Evolutionary conservation across 176 grass and related monocot species (phyloP), one percentile per base, ranked within the genome.

Genomic region (Avena atlantica): DNA sequence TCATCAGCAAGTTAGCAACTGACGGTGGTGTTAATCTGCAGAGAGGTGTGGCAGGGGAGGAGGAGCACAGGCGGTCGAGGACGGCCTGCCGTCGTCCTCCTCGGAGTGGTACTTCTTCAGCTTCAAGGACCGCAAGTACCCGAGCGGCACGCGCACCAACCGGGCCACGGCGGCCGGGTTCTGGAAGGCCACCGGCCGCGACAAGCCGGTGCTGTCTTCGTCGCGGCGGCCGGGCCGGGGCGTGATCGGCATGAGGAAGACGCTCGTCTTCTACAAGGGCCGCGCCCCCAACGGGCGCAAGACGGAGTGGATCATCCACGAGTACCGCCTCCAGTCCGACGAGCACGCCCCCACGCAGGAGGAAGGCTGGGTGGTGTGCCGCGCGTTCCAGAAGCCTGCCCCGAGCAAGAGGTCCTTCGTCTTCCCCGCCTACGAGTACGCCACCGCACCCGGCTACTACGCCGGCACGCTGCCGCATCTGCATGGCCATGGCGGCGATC

Each of bases 291-390:
- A 95, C 24, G 95, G 71, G 70, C 11, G 83, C 19, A 50, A 14
- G 21, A 74, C 71, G 0, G 71, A 74, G 12, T 74, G 72, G 72
- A 75, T 75, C 23, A 75, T 75, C 23, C 72, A 75, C 23, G 72
- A 75, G 47, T 75, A 52, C 13, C 72, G 72, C 13, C 21, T 75
- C 0, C 83, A 97, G 61, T 76, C 84, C 3, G 80, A 20, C 25
- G 13, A 78, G 17, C 79, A 24, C 9, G 59, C 80, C 0, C 60
- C 57, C 5, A 42, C 72, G 20, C 85, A 98, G 93, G 91, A 95
- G 94, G 93, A 98, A 88, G 93, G 95, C 63, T 98, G 96, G 96
- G 93, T 98, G 40, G 96, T 98, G n/a, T 98, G 96, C 74, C 93
- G 96, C 47, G 96, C 96, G 7, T 98, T 98, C 48, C 83, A 67